A percentile compares a stretch with the other conserved stretches of the same genome.
Evolutionary conservation across 805 yeast genomes (phyloP).

Genomic region (Sugiyamaella marilandica): DNA sequence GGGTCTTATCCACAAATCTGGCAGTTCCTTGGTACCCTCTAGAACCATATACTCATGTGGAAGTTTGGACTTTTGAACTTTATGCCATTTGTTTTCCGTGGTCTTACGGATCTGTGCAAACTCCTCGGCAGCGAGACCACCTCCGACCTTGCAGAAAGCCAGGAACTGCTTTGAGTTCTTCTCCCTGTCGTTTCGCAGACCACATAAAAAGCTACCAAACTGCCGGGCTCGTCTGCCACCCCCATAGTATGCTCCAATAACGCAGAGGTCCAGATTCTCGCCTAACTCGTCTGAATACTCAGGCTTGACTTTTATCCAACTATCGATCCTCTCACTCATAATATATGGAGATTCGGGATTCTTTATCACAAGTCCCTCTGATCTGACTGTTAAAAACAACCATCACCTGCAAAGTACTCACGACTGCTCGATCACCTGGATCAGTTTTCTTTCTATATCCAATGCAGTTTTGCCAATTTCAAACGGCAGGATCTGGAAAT

Average conservation of each 20-base stretch:
- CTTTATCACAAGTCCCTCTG: slow-evolving; percentile 84
- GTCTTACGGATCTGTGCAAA: slow-evolving; percentile 51
- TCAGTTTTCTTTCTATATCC: slow-evolving; percentile 55
- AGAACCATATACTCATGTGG: slow-evolving; percentile 31
- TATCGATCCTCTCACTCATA: slow-evolving; percentile 53
- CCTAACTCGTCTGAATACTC: slow-evolving; percentile 84
- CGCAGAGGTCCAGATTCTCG: slow-evolving; percentile 72
- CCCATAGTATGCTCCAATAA: slow-evolving; percentile 75
- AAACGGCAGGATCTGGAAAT: slow-evolving; percentile 29
- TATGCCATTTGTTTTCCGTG: slow-evolving; percentile 60
- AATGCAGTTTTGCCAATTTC: slow-evolving; percentile 40
- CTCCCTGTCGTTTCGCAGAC: slow-evolving; percentile 44
- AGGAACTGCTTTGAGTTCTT: slow-evolving; percentile 39
- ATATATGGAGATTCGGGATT: slow-evolving; percentile 53
- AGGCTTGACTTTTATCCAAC: slow-evolving; percentile 91
- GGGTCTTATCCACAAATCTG: slow-evolving; percentile 79
- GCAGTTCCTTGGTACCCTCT: slow-evolving; percentile 36
- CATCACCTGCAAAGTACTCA: neutral
- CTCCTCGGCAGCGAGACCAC: slow-evolving; percentile 70
- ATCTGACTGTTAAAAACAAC: slow-evolving; percentile 29
- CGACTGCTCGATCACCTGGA: slow-evolving; percentile 47
- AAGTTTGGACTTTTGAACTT: slow-evolving; percentile 37
- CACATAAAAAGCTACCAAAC: slow-evolving; percentile 63
- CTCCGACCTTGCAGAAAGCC: slow-evolving; percentile 75
- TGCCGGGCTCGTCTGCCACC: slow-evolving; percentile 43